Base-by-base conservation (phyloP, 2,329 filamentous ascomycete genomes). In the Microsporum ferrugineum region DNA sequence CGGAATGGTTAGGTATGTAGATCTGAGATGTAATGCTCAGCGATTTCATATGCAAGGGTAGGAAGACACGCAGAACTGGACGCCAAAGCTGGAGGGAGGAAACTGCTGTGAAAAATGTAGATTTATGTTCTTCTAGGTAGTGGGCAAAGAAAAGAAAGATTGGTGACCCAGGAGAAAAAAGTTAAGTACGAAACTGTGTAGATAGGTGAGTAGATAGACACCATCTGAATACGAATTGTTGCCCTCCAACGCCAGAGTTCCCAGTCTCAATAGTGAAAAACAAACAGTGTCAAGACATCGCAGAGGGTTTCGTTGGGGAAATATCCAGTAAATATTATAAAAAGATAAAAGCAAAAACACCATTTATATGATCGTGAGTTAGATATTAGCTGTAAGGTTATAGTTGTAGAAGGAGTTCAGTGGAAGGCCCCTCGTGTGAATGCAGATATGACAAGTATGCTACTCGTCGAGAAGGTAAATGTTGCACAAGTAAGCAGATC, bases 121-220 rank as follows among this genome's bases (percentile, higher is more conserved):
- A n/a, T 55, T 55, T 55, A 55, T 55, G n/a, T 55, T 34, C 43
- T 47, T 47, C 51, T 38, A 55, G 51, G 12, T 36, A 36, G 51
- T 23, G 51, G 31, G 51, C 2, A 34, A 31, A 36, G 12, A 55
- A 36, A 55, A 36, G 31, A 36, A 55, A n/a, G n/a, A 36, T 36
- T 31, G 6, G 5, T 10, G 8, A n/a, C 51, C 51, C n/a, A 34
- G 36, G 31, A 17, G 34, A 29, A 34, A 55, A 17, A 55, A 23
- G 17, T 23, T 7, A 33, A 31, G 17, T 17, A 55, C 36, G 31
- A 34, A 55, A 34, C 14, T 55, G n/a, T 38, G 51, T 55, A 51
- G 45, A 51, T 29, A 51, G 29, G 45, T 51, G 1, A 31, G 45
- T 51, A 51, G 10, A 51, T 51, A 51, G 31, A 23, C 6, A 55